A percentile compares a stretch with the other conserved stretches of the same genome.
phyloP scores from a whole-genome alignment of 306 rosid genomes.

The Chamaecrista fasciculata region DNA sequence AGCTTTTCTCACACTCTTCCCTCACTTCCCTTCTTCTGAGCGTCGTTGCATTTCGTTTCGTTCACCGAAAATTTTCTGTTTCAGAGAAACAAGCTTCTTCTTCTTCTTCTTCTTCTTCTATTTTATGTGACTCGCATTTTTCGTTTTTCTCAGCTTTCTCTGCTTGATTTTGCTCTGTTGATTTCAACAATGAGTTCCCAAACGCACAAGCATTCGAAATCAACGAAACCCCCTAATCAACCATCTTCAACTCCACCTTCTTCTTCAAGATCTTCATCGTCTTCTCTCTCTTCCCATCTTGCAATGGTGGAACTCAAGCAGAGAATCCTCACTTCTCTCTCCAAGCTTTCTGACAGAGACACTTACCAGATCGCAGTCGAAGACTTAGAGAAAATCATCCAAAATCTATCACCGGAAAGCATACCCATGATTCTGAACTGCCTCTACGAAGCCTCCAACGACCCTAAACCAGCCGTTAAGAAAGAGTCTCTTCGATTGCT shows the following conservation, averaged over 20 bases:
- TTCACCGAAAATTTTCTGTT: too few relatives aligned
- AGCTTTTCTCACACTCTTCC: conserved; percentile 44
- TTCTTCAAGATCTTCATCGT: conserved; percentile 50
- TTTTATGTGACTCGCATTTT: conserved; percentile 2
- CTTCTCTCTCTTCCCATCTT: conserved; percentile 66
- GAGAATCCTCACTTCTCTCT: conserved; percentile 73
- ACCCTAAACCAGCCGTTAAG: conserved; percentile 85
- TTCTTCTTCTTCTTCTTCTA: too few relatives aligned
- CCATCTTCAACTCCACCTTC: conserved; percentile 33
- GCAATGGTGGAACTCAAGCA: conserved; percentile 97
- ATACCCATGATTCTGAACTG: conserved; percentile 85
- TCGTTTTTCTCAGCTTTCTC: background rate
- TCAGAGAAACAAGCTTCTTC: too few relatives aligned
- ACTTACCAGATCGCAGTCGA: conserved; percentile 92
- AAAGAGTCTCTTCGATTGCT: conserved; percentile 76
- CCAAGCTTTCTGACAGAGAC: conserved; percentile 92
- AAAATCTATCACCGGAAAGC: conserved; percentile 59
- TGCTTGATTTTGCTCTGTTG: background rate
- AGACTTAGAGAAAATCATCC: conserved; percentile 71
- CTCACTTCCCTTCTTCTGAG: background rate
- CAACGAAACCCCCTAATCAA: conserved; percentile 52
- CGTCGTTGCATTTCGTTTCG: too few relatives aligned
- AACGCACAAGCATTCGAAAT: conserved; percentile 47
- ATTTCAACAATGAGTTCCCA: conserved; percentile 47
- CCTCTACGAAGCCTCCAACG: conserved; percentile 73